Conservation (phyloP, 2,329 filamentous ascomycete species). For the Thelonectria blattea region DNA sequence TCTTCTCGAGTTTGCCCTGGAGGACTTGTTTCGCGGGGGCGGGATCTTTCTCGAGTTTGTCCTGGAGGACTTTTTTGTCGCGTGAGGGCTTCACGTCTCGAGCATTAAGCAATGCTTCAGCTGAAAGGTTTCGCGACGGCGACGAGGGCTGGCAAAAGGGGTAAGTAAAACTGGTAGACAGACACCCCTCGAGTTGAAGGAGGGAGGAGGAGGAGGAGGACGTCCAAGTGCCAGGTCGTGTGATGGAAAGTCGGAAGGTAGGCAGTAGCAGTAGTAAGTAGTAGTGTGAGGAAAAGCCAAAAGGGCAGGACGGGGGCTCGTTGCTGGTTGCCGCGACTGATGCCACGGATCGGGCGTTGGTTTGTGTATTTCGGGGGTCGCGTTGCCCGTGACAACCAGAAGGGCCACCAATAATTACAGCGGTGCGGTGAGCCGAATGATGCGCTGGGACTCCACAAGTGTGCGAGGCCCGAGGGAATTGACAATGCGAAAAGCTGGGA, state of each 20-base stretch:
- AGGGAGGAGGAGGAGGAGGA: conserved; percentile 17
- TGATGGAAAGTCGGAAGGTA: neutral
- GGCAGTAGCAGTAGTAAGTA: neutral
- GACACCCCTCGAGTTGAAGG: conserved; percentile 18
- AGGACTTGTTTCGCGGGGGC: conserved; percentile 1
- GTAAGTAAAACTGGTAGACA: conserved; percentile 31
- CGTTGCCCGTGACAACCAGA: conserved; percentile 43
- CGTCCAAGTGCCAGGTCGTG: conserved; percentile 17
- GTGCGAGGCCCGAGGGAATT: too few species aligned
- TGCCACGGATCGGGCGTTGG: conserved; percentile 24
- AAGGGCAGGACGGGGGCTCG: neutral
- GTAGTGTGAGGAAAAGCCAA: too few species aligned
- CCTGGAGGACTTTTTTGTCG: conserved; percentile 17
- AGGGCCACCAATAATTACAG: neutral
- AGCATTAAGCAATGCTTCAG: conserved; percentile 41
- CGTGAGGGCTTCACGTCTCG: conserved; percentile 13
- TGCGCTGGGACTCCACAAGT: too few species aligned
- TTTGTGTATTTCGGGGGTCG: conserved; percentile 45
- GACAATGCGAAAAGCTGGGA: too few species aligned
- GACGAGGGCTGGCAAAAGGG: conserved; percentile 16
- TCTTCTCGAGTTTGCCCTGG: conserved; percentile 1
- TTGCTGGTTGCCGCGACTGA: conserved; percentile 26
- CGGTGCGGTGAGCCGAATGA: too few species aligned
- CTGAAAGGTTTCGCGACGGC: conserved; percentile 1
- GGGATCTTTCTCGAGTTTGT: conserved; percentile 24